Conservation (phyloP, 495 filamentous ascomycete genomes). For the Corynascus novoguineensis region DNA sequence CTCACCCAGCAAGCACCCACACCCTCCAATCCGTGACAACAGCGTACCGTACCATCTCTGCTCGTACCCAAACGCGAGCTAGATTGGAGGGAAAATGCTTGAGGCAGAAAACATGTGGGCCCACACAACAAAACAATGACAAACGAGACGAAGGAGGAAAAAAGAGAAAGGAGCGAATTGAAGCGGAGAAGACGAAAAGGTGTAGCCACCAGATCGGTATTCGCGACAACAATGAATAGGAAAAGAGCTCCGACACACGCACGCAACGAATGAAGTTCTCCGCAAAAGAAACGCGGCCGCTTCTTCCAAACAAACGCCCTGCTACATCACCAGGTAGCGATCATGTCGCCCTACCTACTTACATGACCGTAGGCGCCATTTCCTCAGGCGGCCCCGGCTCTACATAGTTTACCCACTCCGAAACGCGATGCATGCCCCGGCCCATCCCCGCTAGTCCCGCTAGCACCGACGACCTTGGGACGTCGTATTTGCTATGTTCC, state of each 20-base stretch:
- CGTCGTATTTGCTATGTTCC: slow-evolving; percentile 26
- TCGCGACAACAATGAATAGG: too few relatives aligned
- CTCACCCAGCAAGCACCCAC: background rate
- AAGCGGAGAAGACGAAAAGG: too few relatives aligned
- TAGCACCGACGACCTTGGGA: slow-evolving; percentile 37
- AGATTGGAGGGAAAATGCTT: too few relatives aligned
- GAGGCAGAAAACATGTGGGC: background rate
- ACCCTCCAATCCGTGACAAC: background rate
- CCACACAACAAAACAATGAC: background rate
- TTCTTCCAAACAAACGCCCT: too few relatives aligned
- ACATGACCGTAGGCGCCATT: background rate
- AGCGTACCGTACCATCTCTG: background rate
- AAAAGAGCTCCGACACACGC: background rate
- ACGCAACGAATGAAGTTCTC: too few relatives aligned
- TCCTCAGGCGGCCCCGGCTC: slow-evolving; percentile 33
- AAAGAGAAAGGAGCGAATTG: too few relatives aligned
- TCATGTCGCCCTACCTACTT: too few relatives aligned
- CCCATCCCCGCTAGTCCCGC: slow-evolving; percentile 43
- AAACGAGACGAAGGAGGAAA: background rate
- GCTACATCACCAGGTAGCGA: too few relatives aligned
- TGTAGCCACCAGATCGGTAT: too few relatives aligned
- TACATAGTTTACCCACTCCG: slow-evolving; percentile 45
- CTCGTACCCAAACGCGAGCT: too few relatives aligned
- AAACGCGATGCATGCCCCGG: slow-evolving; percentile 42
- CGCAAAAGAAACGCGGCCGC: too few relatives aligned